Percentiles rank a stretch among this genome's conserved stretches.
phyloP scores from a whole-genome alignment of 177 flowering plant genomes.

The Viscum album region DNA sequence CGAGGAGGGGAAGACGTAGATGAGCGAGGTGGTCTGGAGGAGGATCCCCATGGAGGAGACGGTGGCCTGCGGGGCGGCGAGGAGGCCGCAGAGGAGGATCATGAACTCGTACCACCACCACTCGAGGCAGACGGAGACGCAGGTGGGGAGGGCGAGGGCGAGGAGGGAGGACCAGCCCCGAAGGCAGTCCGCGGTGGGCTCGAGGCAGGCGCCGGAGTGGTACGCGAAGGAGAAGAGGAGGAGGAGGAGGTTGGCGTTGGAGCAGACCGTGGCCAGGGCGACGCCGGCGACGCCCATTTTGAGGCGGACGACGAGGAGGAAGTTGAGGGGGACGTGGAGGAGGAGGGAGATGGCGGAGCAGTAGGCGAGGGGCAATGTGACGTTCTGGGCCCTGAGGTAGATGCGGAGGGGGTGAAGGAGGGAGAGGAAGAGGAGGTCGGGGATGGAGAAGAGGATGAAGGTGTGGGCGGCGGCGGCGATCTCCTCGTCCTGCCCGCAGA shows the following conservation, averaged over 20 bases:
- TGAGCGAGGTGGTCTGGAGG: conserved; percentile 73
- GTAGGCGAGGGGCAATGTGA: conserved; percentile 64
- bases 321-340: conserved; percentile 70
- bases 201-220: conserved; percentile 55
- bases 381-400: conserved; percentile 61
- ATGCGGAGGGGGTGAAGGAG: conserved; percentile 77
- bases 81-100: conserved; percentile 69
- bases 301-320: conserved; percentile 52
- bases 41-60: conserved; percentile 89
- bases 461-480: conserved; percentile 57
- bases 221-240: conserved; percentile 34
- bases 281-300: conserved; percentile 76
- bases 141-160: conserved; percentile 58
- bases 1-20: conserved; percentile 78
- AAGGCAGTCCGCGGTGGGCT: conserved; percentile 62
- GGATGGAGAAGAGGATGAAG: conserved; percentile 65
- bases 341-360: conserved; percentile 67
- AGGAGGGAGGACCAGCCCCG: conserved; percentile 70
- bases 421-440: conserved; percentile 71
- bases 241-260: conserved; percentile 56
- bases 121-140: conserved; percentile 75
- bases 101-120: conserved; percentile 99
- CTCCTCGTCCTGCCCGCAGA: conserved; percentile 72
- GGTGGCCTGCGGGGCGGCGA: conserved; percentile 58
- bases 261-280: conserved; percentile 71